A percentile compares a stretch with the other conserved stretches of the same genome.
Evolutionary conservation across 371 early-diverging fungal genomes (phyloP).

Genomic region (Polyrhizophydium stewartii): DNA sequence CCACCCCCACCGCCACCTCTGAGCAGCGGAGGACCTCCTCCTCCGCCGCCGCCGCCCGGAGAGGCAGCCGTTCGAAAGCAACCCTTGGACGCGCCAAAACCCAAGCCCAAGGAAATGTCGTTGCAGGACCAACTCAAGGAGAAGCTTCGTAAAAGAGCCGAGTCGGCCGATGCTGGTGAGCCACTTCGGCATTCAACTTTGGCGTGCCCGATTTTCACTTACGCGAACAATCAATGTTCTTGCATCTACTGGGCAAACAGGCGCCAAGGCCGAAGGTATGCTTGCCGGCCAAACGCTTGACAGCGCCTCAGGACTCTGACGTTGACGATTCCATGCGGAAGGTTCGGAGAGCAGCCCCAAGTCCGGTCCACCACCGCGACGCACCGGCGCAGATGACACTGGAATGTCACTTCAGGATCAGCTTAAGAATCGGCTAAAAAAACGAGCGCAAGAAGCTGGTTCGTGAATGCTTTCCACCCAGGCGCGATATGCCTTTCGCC

Average conservation of each 20-base stretch:
- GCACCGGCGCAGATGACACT: not conserved
- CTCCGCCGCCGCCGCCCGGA: not conserved
- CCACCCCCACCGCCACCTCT: slow-evolving; percentile 10
- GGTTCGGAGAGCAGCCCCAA: not conserved
- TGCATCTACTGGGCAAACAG: too few species aligned
- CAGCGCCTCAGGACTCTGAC: too few species aligned
- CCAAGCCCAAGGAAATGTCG: not conserved
- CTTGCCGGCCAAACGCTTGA: not conserved
- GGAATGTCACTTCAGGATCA: slow-evolving; percentile 5
- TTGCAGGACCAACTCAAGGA: slow-evolving; percentile 11
- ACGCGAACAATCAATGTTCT: too few species aligned
- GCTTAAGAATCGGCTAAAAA: not conserved
- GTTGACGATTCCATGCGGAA: too few species aligned
- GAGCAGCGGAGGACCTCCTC: not conserved
- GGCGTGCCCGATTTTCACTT: too few species aligned
- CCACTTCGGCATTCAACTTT: not conserved
- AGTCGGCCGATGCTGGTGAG: too few species aligned
- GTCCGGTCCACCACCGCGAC: not conserved
- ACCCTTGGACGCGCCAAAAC: not conserved
- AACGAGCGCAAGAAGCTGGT: not conserved
- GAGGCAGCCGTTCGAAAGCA: not conserved
- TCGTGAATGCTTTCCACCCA: too few species aligned
- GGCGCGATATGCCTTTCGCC: too few species aligned
- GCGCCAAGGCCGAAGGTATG: not conserved
- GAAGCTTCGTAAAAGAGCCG: slow-evolving; percentile 1